These are phyloP conservation scores for Stemphylium vesicarium DNA, from an alignment of 2,329 filamentous ascomycete genomes.

Conservation along the genomic window DNA sequence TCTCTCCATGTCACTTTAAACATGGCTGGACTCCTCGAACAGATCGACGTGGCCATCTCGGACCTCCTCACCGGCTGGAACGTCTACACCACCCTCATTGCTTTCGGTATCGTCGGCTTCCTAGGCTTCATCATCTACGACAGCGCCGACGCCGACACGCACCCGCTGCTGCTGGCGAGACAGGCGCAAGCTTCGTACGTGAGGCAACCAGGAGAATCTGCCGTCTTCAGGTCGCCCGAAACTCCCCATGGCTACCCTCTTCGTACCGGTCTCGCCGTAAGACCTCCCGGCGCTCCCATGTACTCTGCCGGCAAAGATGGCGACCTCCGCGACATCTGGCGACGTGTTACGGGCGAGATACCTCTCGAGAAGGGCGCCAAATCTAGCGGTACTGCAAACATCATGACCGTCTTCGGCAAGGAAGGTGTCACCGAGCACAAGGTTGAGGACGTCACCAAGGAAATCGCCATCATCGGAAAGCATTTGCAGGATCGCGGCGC, in stretches of 20 bases:
- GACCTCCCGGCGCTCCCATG: constrained; percentile 77
- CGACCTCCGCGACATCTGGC: constrained; percentile 91
- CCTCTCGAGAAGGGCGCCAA: constrained; percentile 69
- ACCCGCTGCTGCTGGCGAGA: constrained; percentile 86
- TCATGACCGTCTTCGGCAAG: constrained; percentile 80
- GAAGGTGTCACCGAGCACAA: constrained; percentile 75
- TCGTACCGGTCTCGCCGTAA: constrained; percentile 67
- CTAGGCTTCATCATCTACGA: constrained; percentile 74
- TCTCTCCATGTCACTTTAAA: constrained; percentile 8
- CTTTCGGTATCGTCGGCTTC: constrained; percentile 69
- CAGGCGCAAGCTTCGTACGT: constrained; percentile 81
- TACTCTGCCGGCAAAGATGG: constrained; percentile 86
- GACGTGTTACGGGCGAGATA: constrained; percentile 69
- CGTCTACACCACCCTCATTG: constrained; percentile 75
- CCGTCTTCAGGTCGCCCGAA: constrained; percentile 82
- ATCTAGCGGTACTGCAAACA: constrained; percentile 68
- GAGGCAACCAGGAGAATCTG: constrained; percentile 82
- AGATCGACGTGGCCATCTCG: constrained; percentile 74
- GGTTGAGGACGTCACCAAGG: constrained; percentile 74
- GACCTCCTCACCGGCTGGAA: constrained; percentile 81
- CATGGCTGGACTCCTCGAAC: constrained; percentile 61
- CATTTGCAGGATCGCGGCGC: constrained; percentile 72
- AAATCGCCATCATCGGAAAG: constrained; percentile 86
- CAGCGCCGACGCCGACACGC: constrained; percentile 82
- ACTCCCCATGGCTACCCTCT: constrained; percentile 75